These are phyloP conservation scores for Puya raimondii DNA, from an alignment of 176 grass and related monocot species.

Conservation along the genomic window DNA sequence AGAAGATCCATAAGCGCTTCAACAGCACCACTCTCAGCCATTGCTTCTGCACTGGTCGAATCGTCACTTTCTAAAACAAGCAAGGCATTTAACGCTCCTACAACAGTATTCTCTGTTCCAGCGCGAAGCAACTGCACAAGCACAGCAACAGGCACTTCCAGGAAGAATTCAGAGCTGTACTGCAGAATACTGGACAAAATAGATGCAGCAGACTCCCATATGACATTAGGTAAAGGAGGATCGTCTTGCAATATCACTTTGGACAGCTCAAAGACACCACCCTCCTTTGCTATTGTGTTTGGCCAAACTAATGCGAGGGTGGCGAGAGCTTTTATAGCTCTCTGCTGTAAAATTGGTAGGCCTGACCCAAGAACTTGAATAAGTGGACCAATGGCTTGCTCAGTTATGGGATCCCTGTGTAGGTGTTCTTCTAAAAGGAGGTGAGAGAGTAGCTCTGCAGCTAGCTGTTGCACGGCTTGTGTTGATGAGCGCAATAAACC, in stretches of 20 bases:
- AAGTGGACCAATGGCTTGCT: conserved; percentile 82
- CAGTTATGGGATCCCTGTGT: conserved; percentile 78
- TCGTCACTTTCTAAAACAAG: conserved; percentile 98
- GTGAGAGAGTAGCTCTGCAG: conserved; percentile 87
- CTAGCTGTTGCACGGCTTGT: conserved; percentile 91
- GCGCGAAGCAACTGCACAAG: conserved; percentile 87
- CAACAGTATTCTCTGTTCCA: conserved; percentile 82
- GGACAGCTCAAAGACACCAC: conserved; percentile 92
- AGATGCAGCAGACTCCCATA: conserved; percentile 98
- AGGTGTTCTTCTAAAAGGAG: conserved; percentile 97
- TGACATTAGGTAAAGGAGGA: conserved; percentile 82
- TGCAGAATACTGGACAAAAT: conserved; percentile 94
- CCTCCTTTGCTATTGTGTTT: conserved; percentile 98
- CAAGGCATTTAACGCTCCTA: conserved; percentile 91
- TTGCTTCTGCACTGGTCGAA: conserved; percentile 96
- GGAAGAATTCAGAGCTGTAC: conserved; percentile 96
- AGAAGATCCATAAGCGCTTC: conserved; percentile 88
- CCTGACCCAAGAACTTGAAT: conserved; percentile 93
- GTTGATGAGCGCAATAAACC: conserved; percentile 73
- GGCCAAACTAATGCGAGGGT: conserved; percentile 88
- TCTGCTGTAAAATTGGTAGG: conserved; percentile 80
- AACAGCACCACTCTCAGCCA: conserved; percentile 96
- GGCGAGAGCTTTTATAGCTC: conserved; percentile 91
- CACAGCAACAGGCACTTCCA: conserved; percentile 94
- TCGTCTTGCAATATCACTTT: conserved; percentile 93